Evolutionary conservation across 306 rosid genomes (phyloP).

Genomic region (Hippophae rhamnoides): DNA sequence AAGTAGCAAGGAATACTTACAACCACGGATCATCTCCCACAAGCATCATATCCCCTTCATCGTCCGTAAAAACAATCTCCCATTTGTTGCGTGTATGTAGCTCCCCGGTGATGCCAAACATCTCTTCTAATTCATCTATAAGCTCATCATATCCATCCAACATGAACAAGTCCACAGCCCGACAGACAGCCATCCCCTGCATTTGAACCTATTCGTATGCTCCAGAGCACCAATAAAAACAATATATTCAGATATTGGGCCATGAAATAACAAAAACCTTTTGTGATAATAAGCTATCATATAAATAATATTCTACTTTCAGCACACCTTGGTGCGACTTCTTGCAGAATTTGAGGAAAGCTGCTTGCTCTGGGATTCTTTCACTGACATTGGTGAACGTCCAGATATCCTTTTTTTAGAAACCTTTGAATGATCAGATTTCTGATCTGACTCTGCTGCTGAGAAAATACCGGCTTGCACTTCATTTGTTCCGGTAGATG

Average conservation of each 20-base stretch:
- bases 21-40: conserved; percentile 83
- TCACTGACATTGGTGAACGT: conserved; percentile 30
- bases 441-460: conserved; percentile 39
- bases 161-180: conserved; percentile 77
- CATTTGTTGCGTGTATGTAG: conserved; percentile 52
- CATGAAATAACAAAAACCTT: neutral
- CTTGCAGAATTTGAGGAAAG: conserved; percentile 36
- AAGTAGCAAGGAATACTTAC: conserved; percentile 40
- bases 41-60: conserved; percentile 92
- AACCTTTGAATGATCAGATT: conserved; percentile 40
- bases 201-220: conserved; percentile 69
- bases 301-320: conserved; percentile 3
- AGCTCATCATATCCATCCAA: conserved; percentile 77
- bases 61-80: conserved; percentile 79
- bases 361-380: conserved; percentile 61
- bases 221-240: conserved; percentile 5
- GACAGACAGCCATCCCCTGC: conserved; percentile 93
- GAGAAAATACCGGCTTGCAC: conserved; percentile 32
- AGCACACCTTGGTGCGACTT: conserved; percentile 92
- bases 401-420: conserved; percentile 39
- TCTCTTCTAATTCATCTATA: conserved; percentile 62
- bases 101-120: conserved; percentile 86
- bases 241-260: conserved; percentile 17
- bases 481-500: conserved; percentile 26
- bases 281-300: neutral